A percentile compares a stretch with the other conserved stretches of the same genome.
Evolutionary conservation across 2,329 filamentous ascomycete genomes (phyloP).

Genomic region (Colletotrichum sp.): DNA sequence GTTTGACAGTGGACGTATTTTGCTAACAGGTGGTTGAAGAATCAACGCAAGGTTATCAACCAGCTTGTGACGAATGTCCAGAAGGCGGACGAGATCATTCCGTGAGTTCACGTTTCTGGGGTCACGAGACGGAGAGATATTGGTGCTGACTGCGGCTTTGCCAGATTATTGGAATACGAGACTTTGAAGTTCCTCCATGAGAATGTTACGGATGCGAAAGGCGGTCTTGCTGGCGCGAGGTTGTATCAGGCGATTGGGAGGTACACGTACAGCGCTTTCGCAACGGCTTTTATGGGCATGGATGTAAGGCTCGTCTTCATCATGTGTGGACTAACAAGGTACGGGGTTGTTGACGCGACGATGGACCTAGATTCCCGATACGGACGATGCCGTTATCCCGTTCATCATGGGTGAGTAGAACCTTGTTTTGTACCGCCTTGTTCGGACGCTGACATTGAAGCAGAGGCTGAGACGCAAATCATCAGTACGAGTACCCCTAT

Average conservation of each 20-base stretch:
- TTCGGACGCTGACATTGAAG: not conserved
- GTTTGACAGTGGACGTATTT: rapidly evolving
- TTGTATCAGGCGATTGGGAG: not conserved
- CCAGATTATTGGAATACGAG: not conserved
- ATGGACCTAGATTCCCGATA: not conserved
- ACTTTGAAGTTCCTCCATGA: not conserved
- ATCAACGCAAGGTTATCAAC: not conserved
- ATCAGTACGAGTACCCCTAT: not conserved
- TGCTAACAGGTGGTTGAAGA: not conserved
- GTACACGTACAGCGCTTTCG: not conserved
- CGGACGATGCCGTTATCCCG: not conserved
- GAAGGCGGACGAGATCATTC: not conserved
- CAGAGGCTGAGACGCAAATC: not conserved
- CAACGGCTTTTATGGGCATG: not conserved
- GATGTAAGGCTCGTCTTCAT: not conserved
- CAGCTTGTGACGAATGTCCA: not conserved
- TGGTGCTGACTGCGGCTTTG: not conserved
- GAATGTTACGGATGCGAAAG: rapidly evolving
- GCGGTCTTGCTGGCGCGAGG: not conserved
- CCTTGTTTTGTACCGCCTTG: rapidly evolving
- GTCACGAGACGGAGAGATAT: rapidly evolving
- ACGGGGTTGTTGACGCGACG: no score
- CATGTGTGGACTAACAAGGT: no score
- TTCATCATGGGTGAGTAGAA: not conserved
- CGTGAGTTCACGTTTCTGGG: not conserved